Percentiles rank a stretch among this genome's conserved stretches.
These are phyloP conservation scores for Chytriomyces sp. DNA, from an alignment of 192 early-diverging fungal genomes.

Conservation along the genomic window DNA sequence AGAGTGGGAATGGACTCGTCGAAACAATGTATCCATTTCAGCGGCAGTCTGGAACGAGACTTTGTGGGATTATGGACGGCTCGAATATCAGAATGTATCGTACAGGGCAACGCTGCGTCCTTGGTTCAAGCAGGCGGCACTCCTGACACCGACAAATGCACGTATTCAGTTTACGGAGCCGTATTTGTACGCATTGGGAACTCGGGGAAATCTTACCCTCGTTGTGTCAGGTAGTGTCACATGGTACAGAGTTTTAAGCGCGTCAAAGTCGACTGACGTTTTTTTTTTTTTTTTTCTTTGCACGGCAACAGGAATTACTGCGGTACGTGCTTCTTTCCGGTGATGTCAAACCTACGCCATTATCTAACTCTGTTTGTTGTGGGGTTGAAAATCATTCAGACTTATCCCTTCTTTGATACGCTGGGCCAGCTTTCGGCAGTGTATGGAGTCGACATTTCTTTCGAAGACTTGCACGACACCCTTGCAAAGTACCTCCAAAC, in stretches of 20 bases:
- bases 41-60: neutral
- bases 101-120: neutral
- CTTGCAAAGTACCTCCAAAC: neutral
- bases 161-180: neutral
- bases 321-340: neutral
- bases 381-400: neutral
- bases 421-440: neutral
- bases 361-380: neutral
- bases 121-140: neutral
- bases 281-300: neutral
- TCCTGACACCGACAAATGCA: neutral
- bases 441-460: neutral
- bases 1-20: neutral
- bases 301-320: neutral
- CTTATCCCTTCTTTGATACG: slow-evolving; percentile 8
- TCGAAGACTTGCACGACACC: slow-evolving; percentile 1
- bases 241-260: no score
- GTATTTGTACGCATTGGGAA: neutral
- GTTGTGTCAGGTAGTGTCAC: neutral
- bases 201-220: neutral
- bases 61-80: neutral
- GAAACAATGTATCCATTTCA: neutral
- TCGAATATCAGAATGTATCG: neutral
- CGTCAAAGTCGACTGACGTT: no score
- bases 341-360: no score